Evolutionary conservation across 2,329 filamentous ascomycete genomes (phyloP).

Genomic region (Paraphoma chrysanthemicola): DNA sequence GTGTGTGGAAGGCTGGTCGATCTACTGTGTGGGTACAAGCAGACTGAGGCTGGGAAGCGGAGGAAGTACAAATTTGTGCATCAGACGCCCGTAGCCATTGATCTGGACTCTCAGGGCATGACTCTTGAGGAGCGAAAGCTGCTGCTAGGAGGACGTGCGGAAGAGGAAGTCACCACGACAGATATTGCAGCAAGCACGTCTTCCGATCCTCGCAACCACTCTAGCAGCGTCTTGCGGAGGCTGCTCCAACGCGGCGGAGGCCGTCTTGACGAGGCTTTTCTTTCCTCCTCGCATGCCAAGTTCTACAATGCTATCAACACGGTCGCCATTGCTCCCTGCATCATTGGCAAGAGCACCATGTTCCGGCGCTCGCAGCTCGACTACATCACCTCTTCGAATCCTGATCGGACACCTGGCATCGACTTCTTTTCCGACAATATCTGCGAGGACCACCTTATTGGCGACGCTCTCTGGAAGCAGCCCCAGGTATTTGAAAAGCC

Average conservation of each 20-base stretch:
- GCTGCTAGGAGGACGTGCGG: conserved; percentile 34
- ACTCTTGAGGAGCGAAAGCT: conserved; percentile 38
- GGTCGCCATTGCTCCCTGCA: conserved; percentile 87
- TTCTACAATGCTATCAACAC: conserved; percentile 98
- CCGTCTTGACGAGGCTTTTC: conserved; percentile 90
- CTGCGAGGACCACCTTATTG: conserved; percentile 96
- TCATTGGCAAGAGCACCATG: conserved; percentile 98
- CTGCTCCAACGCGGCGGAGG: conserved; percentile 68
- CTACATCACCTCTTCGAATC: conserved; percentile 66
- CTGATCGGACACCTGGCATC: conserved; percentile 68
- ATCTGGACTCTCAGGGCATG: conserved; percentile 55
- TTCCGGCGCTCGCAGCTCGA: conserved; percentile 92
- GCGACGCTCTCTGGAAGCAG: conserved; percentile 84
- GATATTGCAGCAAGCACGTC: conserved; percentile 37
- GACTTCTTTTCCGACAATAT: conserved; percentile 96
- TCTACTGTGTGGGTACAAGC: conserved; percentile 75
- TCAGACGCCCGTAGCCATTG: conserved; percentile 88
- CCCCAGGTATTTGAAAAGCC: conserved; percentile 44
- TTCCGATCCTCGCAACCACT: conserved; percentile 32
- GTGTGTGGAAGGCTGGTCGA: conserved; percentile 90
- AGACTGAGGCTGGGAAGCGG: conserved; percentile 21
- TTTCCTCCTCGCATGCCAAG: conserved; percentile 92
- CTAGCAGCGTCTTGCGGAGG: conserved; percentile 26
- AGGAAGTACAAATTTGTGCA: conserved; percentile 86
- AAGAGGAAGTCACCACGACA: conserved; percentile 19